Base-by-base conservation (phyloP, 345 rosid species). In the Pelargonium nanum region DNA sequence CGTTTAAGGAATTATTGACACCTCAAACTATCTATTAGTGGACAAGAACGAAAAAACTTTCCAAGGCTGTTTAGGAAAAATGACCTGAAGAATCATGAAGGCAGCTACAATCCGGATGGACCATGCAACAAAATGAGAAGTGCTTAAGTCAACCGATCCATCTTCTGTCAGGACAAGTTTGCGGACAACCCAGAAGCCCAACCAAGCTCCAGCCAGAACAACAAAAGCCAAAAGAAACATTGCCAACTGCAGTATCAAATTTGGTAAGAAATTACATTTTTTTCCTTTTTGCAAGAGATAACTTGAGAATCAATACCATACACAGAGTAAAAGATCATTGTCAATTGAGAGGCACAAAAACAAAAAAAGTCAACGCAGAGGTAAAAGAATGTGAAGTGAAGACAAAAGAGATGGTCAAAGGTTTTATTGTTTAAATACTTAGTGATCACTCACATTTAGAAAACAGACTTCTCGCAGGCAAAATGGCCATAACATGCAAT, bases 161-260 rank as follows among this genome's bases (percentile, higher is more conserved):
- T 92, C 98, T 75, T 84, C 89, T 1, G 91, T 67, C 53, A 92
- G 75, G 69, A 92, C 84, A 59, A 92, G 80, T 68, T 87, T 89
- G 62, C 78, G 83, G 59, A 87, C 95, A 60, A 83, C 89, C 96
- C 95, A 87, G 73, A 89, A 92, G 68, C 96, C 98, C 77, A 92
- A 71, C 88, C 91, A 89, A 48, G 98, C 98, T 77, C 98, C 98
- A 68, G 82, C 78, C 52, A 92, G 66, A 60, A 80, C 75, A 48
- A 92, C 59, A 80, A 87, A 89, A 62, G 77, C 82, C 73, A 87
- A 74, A 34, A 84, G 76, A 73, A 92, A 87, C n/a, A 76, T 64
- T 15, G 88, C 86, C 66, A 87, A 65, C 98, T 92, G 78, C 72
- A 66, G 59, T 68, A 40, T 22, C 62, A 13, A 61, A 24, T 61